Evolutionary conservation across 2,329 filamentous ascomycete species (phyloP), one percentile per base, ranked within the genome.

Genomic region (Fusarium aywerte): DNA sequence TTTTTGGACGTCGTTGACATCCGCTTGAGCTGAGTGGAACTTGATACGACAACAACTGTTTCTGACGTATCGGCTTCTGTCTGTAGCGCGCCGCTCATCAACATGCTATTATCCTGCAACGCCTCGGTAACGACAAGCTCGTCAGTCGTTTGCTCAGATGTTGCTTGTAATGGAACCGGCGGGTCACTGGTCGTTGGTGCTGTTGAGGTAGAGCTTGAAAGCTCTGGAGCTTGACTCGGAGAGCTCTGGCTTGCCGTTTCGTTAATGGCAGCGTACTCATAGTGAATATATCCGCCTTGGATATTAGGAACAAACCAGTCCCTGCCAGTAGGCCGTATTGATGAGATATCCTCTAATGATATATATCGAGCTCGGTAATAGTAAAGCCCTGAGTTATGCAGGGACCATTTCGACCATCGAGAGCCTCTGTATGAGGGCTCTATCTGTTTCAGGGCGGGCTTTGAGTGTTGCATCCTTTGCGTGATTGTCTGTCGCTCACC

Each of bases 311-410:
- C 58, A 32, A 71, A 57, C 18, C 57, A 68, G 58, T 70, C 73
- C 39, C 66, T 68, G 4, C 66, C 59, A 29, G 62, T 70, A 16
- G 50, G 39, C 15, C 47, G 48, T 31, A 71, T 53, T 32, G 50
- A 35, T 32, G 54, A 40, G 11, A 65, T 61, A 10, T 48, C 66
- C 11, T 70, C 48, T n/a, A 62, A 54, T 25, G 69, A 53, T 43
- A 73, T 59, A n/a, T 64, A 64, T 10, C 71, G 68, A 20, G 56
- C 69, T 54, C 71, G 71, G 12, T 67, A 73, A 27, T 71, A 73
- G 50, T 65, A 65, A 8, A 60, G 36, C 4, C 57, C 45, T 3
- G 66, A 64, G 7, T 29, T 12, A 31, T 71, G 58, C 4, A 66
- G 50, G 27, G 36, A 38, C 71, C 71, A 73, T 52, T 61, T 52